Evolutionary conservation across 805 yeast species (phyloP), one percentile per base, ranked within the genome.

Genomic region (Kodamaea hsintzibuensis): DNA sequence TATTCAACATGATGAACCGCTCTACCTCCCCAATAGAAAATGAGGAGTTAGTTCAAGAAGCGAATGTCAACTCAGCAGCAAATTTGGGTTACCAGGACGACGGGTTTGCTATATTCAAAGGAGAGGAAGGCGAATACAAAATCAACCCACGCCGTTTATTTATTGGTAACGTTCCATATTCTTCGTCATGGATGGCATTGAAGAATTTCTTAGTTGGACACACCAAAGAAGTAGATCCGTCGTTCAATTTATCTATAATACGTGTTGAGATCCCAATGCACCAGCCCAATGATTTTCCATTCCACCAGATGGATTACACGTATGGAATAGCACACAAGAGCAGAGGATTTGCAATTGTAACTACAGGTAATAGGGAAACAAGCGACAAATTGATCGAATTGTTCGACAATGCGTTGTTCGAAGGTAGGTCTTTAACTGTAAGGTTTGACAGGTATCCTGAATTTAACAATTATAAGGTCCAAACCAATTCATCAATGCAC

Each of bases 291-390:
- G 53, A 45, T 39, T 14, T 50, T n/a, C 42, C 25, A 2, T 47
- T 35, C 19, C 40, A 45, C 7, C 45, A 12, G 33, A 35, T 40
- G 16, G 49, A 45, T 7, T 45, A 44, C 39, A 22, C 53, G 35
- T 45, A 40, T 30, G 35, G 42, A 5, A 9, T 47, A 30, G 39
- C 13, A 10, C 33, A 53, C 25, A 54, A 55, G 25, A 67, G 71
- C 33, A 79, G 83, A 60, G 91, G 91, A 1, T 86, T 83, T 71
- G 91, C 90, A 1, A 78, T 86, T 47, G 88, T 83, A 1, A 74
- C 79, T 3, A 84, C 83, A 19, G 73, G 73, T 1, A 65, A 74
- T 39, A 74, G 71, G 33, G 72, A 67, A 7, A 81, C 81, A 37
- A 82, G 88, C 3, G 70, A 70, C 3, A 70, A 70, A 42, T 74